Evolutionary conservation across 2,329 filamentous ascomycete genomes (phyloP), one percentile per base, ranked within the genome.

Genomic region (Didymella arachidicola): DNA sequence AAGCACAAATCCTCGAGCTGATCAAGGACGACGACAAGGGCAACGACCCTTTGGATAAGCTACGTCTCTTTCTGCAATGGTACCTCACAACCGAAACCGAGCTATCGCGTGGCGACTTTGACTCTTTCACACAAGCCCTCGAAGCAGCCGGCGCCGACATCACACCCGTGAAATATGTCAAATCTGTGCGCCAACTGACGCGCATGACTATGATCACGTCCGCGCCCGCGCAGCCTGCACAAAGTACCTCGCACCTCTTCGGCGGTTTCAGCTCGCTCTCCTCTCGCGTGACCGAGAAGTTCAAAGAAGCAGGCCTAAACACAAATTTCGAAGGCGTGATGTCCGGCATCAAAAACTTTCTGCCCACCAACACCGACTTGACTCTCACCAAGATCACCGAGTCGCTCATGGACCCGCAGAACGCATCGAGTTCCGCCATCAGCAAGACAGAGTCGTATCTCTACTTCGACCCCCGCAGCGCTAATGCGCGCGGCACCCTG

Each of bases 201-300:
- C 92, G 95, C 64, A 97, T 98, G 92, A 98, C 94, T 14, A 97
- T 98, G 86, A 90, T 99, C 77, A 92, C 93, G 4, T 96, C 93
- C 1, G 89, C 93, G 29, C 88, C 91, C 10, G 82, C 84, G 14
- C 83, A 89, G 60, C 81, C 87, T 14, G 82, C 85, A 18, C 84
- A 89, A 67, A 86, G 87, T 64, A 77, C 91, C 3, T 88, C 86
- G 6, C 92, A 97, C 69, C 84, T 99, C 16, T 97, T 99, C 81
- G 90, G 92, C 19, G 93, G 93, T 46, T 97, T 99, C 81, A 95
- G 90, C 29, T 92, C 90, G 42, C 91, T 99, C 63, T 95, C 92
- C 11, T 94, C 91, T 42, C 91, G 94, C 38, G 87, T 99, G 4
- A 97, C 95, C 7, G 93, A 97, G 77, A 90, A 93, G 25, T 89